A percentile compares a stretch with the other conserved stretches of the same genome.
phyloP scores from a whole-genome alignment of 768 basidiomycete genomes.

The Suillus weaverae region DNA sequence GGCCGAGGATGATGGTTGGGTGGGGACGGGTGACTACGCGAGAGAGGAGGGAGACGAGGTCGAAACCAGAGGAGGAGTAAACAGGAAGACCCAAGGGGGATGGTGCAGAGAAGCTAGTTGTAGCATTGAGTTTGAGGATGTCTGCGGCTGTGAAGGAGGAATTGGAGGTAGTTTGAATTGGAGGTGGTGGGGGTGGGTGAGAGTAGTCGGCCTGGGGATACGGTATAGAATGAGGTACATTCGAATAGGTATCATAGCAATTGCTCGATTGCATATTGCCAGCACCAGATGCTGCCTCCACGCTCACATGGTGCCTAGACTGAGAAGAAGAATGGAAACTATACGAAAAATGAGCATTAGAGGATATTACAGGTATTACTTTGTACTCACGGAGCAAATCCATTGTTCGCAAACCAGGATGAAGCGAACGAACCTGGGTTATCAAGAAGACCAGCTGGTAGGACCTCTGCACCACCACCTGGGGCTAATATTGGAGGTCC shows the following conservation, averaged over 20 bases:
- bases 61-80: constrained; percentile 91
- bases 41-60: constrained; percentile 78
- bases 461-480: constrained; percentile 73
- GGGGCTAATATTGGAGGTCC: constrained; percentile 61
- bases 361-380: background rate
- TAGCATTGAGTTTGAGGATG: background rate
- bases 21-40: constrained; percentile 73
- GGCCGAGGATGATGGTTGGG: constrained; percentile 78
- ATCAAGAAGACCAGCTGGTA: constrained; percentile 47
- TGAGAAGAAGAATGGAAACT: constrained; percentile 25
- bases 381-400: constrained; percentile 35
- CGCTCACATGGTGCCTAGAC: constrained; percentile 15
- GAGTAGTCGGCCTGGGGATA: background rate
- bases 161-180: background rate
- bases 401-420: constrained; percentile 53
- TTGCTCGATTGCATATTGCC: background rate
- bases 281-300: background rate
- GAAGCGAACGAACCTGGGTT: constrained; percentile 31
- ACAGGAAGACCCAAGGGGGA: constrained; percentile 51
- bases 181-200: constrained; percentile 6
- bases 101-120: constrained; percentile 23
- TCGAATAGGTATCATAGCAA: background rate
- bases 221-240: constrained; percentile 4
- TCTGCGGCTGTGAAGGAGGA: constrained; percentile 8
- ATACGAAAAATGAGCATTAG: constrained; percentile 14